These are phyloP conservation scores for Immersiporthe knoxdaviesiana DNA, from an alignment of 2,329 filamentous ascomycete species.

Conservation along the genomic window DNA sequence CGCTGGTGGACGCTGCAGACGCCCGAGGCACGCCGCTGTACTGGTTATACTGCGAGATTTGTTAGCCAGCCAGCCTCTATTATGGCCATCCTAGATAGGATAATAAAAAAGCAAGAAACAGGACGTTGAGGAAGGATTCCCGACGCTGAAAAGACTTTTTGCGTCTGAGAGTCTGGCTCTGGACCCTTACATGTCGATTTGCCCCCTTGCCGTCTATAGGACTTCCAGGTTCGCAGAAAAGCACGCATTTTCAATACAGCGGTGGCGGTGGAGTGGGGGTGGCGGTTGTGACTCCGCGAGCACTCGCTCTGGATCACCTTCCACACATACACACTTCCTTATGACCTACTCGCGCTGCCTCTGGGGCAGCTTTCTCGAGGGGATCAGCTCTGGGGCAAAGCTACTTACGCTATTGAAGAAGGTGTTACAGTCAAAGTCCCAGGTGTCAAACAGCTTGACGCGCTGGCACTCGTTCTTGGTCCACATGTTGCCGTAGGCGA, in stretches of 20 bases:
- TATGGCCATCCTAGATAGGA: neutral
- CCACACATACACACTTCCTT: neutral
- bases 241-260: neutral
- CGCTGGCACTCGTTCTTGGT: constrained; percentile 84
- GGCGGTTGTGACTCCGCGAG: constrained; percentile 12
- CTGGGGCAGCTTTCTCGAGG: constrained; percentile 41
- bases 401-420: constrained; percentile 83
- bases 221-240: constrained; percentile 13
- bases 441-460: constrained; percentile 83
- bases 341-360: constrained; percentile 30
- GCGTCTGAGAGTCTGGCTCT: constrained; percentile 5
- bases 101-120: neutral
- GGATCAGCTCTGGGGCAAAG: constrained; percentile 42
- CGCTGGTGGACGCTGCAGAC: constrained; percentile 19
- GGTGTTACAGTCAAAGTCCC: constrained; percentile 98
- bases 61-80: neutral
- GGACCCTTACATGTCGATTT: neutral
- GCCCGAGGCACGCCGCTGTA: constrained; percentile 39
- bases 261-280: too few species aligned
- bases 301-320: constrained; percentile 12
- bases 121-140: neutral
- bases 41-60: constrained; percentile 49
- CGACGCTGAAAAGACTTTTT: constrained; percentile 4
- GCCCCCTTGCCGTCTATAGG: constrained; percentile 26
- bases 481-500: constrained; percentile 94